Evolutionary conservation across 371 early-diverging fungal genomes (phyloP).

Genomic region (Mortierella sp.): DNA sequence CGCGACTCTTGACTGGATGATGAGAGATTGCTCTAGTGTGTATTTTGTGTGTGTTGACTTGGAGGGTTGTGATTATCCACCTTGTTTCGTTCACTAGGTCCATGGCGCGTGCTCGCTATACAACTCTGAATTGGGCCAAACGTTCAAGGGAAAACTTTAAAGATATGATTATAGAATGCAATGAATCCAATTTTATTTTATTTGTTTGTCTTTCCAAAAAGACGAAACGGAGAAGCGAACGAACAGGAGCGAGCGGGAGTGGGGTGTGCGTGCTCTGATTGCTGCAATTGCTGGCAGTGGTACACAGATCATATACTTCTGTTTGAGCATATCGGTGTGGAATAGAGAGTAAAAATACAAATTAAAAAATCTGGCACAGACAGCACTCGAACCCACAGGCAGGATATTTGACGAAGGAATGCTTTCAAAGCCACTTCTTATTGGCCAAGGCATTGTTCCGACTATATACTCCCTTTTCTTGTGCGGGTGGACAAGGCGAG

Average conservation of each 20-base stretch:
- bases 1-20: constrained; percentile 24
- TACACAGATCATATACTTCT: not conserved
- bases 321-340: too few relatives aligned
- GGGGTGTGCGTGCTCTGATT: not conserved
- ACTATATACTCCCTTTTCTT: not conserved
- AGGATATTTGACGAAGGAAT: constrained; percentile 9
- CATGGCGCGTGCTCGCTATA: constrained; percentile 11
- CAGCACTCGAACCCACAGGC: constrained; percentile 3
- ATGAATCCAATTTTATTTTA: not conserved
- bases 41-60: not conserved
- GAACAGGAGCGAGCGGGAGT: constrained; percentile 8
- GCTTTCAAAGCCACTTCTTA: constrained; percentile 13
- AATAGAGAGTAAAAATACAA: too few relatives aligned
- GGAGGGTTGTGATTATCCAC: not conserved
- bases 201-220: too few relatives aligned
- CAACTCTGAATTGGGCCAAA: constrained; percentile 16
- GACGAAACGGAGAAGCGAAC: not conserved
- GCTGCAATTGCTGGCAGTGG: constrained; percentile 7
- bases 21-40: constrained; percentile 7
- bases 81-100: not conserved
- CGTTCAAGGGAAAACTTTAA: constrained; percentile 1
- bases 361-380: constrained; percentile 2
- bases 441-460: constrained; percentile 18
- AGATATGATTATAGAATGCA: not conserved
- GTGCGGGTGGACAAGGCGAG: constrained; percentile 4